These are phyloP conservation scores for Cryptococcus hybrid DNA, from an alignment of 1,284 basidiomycete genomes.

Conservation along the genomic window DNA sequence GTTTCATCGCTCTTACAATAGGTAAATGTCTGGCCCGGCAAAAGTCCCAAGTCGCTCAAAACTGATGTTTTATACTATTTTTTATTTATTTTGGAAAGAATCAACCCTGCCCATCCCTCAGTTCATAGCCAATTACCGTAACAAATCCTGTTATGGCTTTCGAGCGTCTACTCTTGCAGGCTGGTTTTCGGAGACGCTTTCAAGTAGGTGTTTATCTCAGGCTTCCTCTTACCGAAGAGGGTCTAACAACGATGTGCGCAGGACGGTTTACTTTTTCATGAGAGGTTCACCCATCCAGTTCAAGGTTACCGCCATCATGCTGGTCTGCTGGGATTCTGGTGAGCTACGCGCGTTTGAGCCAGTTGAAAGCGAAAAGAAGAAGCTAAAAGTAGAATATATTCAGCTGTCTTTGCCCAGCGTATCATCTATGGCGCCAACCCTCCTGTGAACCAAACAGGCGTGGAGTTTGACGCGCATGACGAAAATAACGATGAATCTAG, in stretches of 20 bases:
- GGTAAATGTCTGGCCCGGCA: slow-evolving; percentile 23
- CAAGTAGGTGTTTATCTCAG: too few relatives aligned
- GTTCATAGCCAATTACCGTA: slow-evolving; percentile 52
- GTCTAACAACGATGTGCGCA: slow-evolving; percentile 1
- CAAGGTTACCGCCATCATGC: slow-evolving; percentile 50
- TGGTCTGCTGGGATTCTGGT: slow-evolving; percentile 47
- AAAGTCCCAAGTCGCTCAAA: neutral
- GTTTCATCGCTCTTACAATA: slow-evolving; percentile 54
- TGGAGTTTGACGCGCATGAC: neutral
- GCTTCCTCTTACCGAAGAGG: neutral
- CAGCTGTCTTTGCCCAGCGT: slow-evolving; percentile 39
- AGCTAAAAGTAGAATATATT: too few relatives aligned
- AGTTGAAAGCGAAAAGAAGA: neutral
- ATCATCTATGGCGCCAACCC: slow-evolving; percentile 38
- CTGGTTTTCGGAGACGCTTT: slow-evolving; percentile 36
- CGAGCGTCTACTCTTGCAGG: slow-evolving; percentile 50
- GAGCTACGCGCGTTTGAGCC: slow-evolving; percentile 2
- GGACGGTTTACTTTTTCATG: slow-evolving; percentile 52
- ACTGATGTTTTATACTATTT: neutral
- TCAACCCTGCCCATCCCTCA: slow-evolving; percentile 57
- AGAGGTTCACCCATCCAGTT: slow-evolving; percentile 52
- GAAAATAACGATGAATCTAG: slow-evolving; percentile 9
- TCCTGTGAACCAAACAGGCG: slow-evolving; percentile 12
- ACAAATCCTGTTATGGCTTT: slow-evolving; percentile 55
- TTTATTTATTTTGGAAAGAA: slow-evolving; percentile 28